Evolutionary conservation across 768 basidiomycete genomes (phyloP).

Genomic region (Suillus ampliporus): DNA sequence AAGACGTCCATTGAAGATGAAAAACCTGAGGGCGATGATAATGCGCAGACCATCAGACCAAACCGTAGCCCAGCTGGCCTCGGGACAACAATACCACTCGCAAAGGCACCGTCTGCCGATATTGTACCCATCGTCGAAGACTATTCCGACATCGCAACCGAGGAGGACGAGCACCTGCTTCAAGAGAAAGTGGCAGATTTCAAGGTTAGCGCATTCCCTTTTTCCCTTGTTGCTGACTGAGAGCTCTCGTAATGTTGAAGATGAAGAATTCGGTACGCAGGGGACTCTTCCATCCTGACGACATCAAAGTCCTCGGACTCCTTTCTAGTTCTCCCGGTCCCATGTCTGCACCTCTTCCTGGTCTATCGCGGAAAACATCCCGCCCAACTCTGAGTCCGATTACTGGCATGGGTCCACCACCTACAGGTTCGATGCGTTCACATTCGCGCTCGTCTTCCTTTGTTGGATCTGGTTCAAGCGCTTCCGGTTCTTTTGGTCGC

Average conservation of each 20-base stretch:
- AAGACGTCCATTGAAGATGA: conserved; percentile 64
- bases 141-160: conserved; percentile 86
- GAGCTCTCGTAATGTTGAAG: conserved; percentile 34
- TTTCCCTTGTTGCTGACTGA: not conserved
- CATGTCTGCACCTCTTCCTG: conserved; percentile 69
- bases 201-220: conserved; percentile 54
- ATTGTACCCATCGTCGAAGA: conserved; percentile 83
- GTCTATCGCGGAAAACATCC: conserved; percentile 56
- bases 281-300: conserved; percentile 87
- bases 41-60: conserved; percentile 81
- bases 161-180: conserved; percentile 73
- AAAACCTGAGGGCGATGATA: conserved; percentile 64
- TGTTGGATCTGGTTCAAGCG: conserved; percentile 46
- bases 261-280: conserved; percentile 74
- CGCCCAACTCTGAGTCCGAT: conserved; percentile 59
- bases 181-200: conserved; percentile 85
- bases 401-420: conserved; percentile 26
- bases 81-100: conserved; percentile 54
- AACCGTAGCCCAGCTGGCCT: conserved; percentile 68
- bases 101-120: conserved; percentile 63
- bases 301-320: conserved; percentile 79
- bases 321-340: conserved; percentile 58
- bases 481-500: conserved; percentile 64
- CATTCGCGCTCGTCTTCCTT: conserved; percentile 69
- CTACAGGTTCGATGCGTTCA: conserved; percentile 38